Base-by-base conservation (phyloP, 129 eudicot genomes). In the Apium graveolens region DNA sequence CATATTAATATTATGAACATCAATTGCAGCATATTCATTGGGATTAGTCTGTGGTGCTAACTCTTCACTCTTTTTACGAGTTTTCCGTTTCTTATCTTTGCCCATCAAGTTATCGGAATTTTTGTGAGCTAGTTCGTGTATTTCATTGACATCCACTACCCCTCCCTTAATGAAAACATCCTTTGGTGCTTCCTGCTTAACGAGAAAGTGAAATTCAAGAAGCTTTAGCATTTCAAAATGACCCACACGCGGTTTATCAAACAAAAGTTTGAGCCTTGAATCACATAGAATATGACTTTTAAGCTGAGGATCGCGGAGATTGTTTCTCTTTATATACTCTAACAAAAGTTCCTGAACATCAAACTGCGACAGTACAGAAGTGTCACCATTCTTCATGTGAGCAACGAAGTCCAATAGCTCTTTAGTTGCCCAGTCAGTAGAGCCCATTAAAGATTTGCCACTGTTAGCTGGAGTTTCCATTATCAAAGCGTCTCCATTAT, bases 11-110 rank as follows among this genome's bases (percentile, higher is more conserved):
- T 92, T 96, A 82, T 96, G 97, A 78, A 87, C 89, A 85, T 96
- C 97, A 84, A 96, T 96, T 26, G 99, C 97, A 78, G 99, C 99
- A 89, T 86, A 96, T 73, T 88, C 92, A 81, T 90, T 88, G 69
- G 92, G 81, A 76, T 96, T 90, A 48, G 69, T 86, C 80, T 86
- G 92, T 69, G 82, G 65, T 71, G 73, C 81, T 76, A 87, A 89
- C 65, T 87, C 89, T 80, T 86, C 96, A 62, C 76, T 84, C 80
- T 89, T 91, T 78, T 80, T 88, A n/a, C 88, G 87, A 68, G 81
- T 80, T 83, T 79, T 90, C 20, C 90, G 86, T 78, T 83, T 90
- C 85, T 84, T 93, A 69, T 86, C 88, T 70, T 86, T 85, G 83
- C 70, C 83, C 62, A 80, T 75, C 72, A 70, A 57, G 20, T 79